Conservation (phyloP, 768 basidiomycete species). For the Lentinula detonsa region DNA sequence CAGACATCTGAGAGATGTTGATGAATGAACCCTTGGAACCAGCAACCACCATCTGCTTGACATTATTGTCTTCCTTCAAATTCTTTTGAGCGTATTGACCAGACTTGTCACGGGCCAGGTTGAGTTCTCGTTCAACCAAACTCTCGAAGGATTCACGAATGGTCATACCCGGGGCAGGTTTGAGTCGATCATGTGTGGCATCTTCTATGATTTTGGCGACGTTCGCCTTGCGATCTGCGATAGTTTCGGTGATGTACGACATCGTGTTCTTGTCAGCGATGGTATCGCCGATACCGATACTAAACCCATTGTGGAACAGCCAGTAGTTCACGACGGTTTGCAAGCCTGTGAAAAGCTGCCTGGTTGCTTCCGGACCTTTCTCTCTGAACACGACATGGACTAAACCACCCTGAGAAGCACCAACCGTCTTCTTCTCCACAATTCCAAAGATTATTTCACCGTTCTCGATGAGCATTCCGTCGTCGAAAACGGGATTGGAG, state of each 20-base stretch:
- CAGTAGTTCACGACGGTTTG: slow-evolving; percentile 98
- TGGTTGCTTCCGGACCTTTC: slow-evolving; percentile 89
- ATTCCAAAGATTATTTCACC: slow-evolving; percentile 94
- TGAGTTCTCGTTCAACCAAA: slow-evolving; percentile 83
- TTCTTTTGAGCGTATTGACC: slow-evolving; percentile 97
- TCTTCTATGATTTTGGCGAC: slow-evolving; percentile 78
- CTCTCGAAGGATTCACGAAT: slow-evolving; percentile 98
- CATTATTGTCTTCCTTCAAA: slow-evolving; percentile 98
- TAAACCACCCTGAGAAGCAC: slow-evolving; percentile 89
- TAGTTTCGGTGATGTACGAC: slow-evolving; percentile 78
- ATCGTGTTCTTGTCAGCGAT: slow-evolving; percentile 90
- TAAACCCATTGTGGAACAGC: slow-evolving; percentile 99
- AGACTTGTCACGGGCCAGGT: slow-evolving; percentile 90
- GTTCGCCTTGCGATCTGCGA: slow-evolving; percentile 71
- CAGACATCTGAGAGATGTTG: slow-evolving; percentile 99
- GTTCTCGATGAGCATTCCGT: slow-evolving; percentile 94
- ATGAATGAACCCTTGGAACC: slow-evolving; percentile 99
- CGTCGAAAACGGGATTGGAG: slow-evolving; percentile 80
- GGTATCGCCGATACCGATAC: slow-evolving; percentile 98
- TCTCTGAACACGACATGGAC: slow-evolving; percentile 97
- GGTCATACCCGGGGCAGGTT: slow-evolving; percentile 95
- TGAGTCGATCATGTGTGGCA: slow-evolving; percentile 82
- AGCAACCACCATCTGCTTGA: slow-evolving; percentile 99
- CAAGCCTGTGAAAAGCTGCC: slow-evolving; percentile 86
- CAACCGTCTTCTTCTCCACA: slow-evolving; percentile 99